Evolutionary conservation across 192 early-diverging fungal genomes (phyloP), one percentile per base, ranked within the genome.

Genomic region (Gonapodya sp.): DNA sequence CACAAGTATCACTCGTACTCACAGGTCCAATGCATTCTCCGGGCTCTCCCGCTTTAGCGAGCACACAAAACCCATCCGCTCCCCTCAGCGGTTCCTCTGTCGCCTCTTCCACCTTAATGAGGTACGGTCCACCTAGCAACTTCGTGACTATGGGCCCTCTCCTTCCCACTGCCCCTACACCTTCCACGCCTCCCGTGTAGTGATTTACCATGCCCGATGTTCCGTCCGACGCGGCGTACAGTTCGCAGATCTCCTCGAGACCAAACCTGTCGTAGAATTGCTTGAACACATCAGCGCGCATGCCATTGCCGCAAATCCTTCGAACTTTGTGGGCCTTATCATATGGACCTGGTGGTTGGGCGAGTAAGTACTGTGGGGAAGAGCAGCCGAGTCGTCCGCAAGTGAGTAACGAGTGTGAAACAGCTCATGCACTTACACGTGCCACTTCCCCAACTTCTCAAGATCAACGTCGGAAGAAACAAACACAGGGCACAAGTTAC

Each of bases 201-300:
- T 77, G 30, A 34, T 77, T 77, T 16, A 77, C 30, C 75, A 77
- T 18, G 8, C 18, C 18, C 8, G 75, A 77, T 8, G 75, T 77
- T 18, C 75, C 75, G 75, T 77, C 75, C 75, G 75, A 77, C 30
- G 75, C 75, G 75, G 30, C 75, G 75, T 77, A 77, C 75, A 77
- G 18, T 33, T 77, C 75, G 75, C 18, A 18, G 30, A 77, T 34
- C 30, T 34, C 30, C 30, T 18, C 18, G 8, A 77, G 16, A 2
- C 75, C 75, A 33, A 77, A 77, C 30, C 75, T 16, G 30, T 18
- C 34, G 31, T 14, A 34, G 75, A 77, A 77, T 16, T 14, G 75
- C 30, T 18, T 18, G 75, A 77, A 77, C 2, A 77, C 8, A 33
- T 77, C 75, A 8, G 30, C 30, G 30, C 75, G 75, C 30, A 77